These are phyloP conservation scores for Daedaleopsis nitida DNA, from an alignment of 768 basidiomycete species.

Conservation along the genomic window DNA sequence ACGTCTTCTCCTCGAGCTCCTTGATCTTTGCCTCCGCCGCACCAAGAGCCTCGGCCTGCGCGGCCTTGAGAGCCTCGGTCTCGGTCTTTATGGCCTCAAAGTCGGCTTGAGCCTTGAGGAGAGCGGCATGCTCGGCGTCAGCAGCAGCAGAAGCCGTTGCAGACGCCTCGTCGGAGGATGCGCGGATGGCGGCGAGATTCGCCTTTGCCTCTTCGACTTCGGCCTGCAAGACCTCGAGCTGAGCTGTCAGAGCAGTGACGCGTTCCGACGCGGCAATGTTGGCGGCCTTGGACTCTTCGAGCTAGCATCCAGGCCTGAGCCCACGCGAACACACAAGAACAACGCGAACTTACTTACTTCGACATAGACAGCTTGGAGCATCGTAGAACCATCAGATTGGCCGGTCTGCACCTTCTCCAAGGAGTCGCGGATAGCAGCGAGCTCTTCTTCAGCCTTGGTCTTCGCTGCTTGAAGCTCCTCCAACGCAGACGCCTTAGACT, in stretches of 20 bases:
- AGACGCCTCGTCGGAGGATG: conserved; percentile 45
- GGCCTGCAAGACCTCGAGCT: conserved; percentile 52
- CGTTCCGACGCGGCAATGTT: conserved; percentile 44
- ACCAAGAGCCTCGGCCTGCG: conserved; percentile 51
- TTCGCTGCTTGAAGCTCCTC: conserved; percentile 54
- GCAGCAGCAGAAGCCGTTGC: conserved; percentile 51
- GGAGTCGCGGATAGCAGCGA: conserved; percentile 44
- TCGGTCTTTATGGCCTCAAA: conserved; percentile 58
- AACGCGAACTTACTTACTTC: conserved; percentile 58
- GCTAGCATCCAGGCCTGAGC: conserved; percentile 38
- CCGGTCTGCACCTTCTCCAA: conserved; percentile 40
- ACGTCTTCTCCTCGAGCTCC: conserved; percentile 49
- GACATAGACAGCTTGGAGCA: conserved; percentile 45
- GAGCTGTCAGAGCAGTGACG: conserved; percentile 50
- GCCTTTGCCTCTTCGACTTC: conserved; percentile 53
- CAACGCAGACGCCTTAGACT: conserved; percentile 46
- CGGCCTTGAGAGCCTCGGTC: conserved; percentile 48
- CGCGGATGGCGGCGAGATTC: conserved; percentile 52
- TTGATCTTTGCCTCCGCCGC: conserved; percentile 48
- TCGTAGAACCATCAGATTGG: conserved; percentile 28
- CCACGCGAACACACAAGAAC: not conserved
- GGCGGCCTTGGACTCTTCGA: conserved; percentile 48
- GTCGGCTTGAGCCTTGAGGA: conserved; percentile 64
- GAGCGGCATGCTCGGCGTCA: conserved; percentile 62
- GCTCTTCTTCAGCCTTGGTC: conserved; percentile 47